Evolutionary conservation across 768 basidiomycete genomes (phyloP).

Genomic region (Hygrophoropsis aurantiaca): DNA sequence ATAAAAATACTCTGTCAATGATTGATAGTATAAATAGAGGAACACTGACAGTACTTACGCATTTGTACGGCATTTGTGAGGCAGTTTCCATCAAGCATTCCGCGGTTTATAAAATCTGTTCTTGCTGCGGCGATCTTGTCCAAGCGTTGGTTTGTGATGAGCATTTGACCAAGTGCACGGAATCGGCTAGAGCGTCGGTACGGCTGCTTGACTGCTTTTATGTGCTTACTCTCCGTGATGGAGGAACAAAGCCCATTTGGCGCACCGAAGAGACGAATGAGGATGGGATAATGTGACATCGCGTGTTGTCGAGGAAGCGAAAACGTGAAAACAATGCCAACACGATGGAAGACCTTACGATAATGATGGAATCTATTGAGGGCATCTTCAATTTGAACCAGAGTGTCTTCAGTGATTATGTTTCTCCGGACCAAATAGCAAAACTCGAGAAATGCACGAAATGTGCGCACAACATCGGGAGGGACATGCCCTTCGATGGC

Average conservation of each 20-base stretch:
- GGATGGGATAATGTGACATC: constrained; percentile 17
- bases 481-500: constrained; percentile 33
- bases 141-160: constrained; percentile 14
- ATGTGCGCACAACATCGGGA: constrained; percentile 19
- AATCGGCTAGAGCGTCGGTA: constrained; percentile 31
- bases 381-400: constrained; percentile 9
- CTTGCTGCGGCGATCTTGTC: constrained; percentile 28
- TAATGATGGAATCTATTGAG: constrained; percentile 9
- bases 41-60: no score
- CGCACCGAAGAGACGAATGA: constrained; percentile 20
- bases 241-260: constrained; percentile 21
- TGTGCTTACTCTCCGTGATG: constrained; percentile 20
- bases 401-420: constrained; percentile 2
- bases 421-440: constrained; percentile 18
- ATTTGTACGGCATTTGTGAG: no score
- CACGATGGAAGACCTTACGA: constrained; percentile 12
- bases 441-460: constrained; percentile 27
- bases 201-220: constrained; percentile 23
- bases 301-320: constrained; percentile 27
- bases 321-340: constrained; percentile 8
- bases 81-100: constrained; percentile 1
- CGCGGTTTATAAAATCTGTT: neutral
- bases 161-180: constrained; percentile 36
- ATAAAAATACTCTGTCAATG: no score
- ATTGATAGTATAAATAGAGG: no score